Conservation (phyloP, 352 stramenopile species). For the Phytophthora melonis region DNA sequence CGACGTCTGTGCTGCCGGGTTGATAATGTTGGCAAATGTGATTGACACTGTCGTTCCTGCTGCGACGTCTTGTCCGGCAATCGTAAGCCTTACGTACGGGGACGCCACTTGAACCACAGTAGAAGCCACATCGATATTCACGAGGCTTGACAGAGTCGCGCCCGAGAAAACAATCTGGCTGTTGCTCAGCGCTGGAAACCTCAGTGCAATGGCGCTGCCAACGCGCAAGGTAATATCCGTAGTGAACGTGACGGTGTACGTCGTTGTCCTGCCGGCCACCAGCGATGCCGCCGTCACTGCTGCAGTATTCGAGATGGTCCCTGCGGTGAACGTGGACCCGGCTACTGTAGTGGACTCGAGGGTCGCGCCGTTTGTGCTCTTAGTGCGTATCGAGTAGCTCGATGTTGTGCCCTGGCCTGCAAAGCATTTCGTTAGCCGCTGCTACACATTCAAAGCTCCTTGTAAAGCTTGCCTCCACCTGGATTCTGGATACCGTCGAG, state of each 20-base stretch:
- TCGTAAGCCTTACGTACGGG: conserved; percentile 47
- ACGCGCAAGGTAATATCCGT: conserved; percentile 50
- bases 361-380: conserved; percentile 28
- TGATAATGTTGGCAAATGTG: conserved; percentile 61
- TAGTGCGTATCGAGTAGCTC: conserved; percentile 54
- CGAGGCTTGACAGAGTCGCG: conserved; percentile 29
- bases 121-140: conserved; percentile 41
- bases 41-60: conserved; percentile 42
- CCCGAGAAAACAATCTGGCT: conserved; percentile 50
- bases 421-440: background rate
- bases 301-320: conserved; percentile 34
- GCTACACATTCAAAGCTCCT: background rate
- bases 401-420: conserved; percentile 53
- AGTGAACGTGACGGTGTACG: conserved; percentile 55
- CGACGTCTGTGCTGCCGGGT: conserved; percentile 50
- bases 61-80: conserved; percentile 42
- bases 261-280: conserved; percentile 40
- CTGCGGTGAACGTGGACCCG: conserved; percentile 41
- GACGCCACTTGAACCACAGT: conserved; percentile 38
- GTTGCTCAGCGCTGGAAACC: conserved; percentile 50
- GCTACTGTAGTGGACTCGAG: conserved; percentile 52
- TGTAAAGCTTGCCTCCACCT: conserved; percentile 31
- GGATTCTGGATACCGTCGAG: conserved; percentile 68
- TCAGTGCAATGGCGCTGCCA: conserved; percentile 51
- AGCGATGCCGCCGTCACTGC: conserved; percentile 36